These are phyloP conservation scores for Clitopilus passeckerianus DNA, from an alignment of 768 basidiomycete genomes.

Conservation along the genomic window DNA sequence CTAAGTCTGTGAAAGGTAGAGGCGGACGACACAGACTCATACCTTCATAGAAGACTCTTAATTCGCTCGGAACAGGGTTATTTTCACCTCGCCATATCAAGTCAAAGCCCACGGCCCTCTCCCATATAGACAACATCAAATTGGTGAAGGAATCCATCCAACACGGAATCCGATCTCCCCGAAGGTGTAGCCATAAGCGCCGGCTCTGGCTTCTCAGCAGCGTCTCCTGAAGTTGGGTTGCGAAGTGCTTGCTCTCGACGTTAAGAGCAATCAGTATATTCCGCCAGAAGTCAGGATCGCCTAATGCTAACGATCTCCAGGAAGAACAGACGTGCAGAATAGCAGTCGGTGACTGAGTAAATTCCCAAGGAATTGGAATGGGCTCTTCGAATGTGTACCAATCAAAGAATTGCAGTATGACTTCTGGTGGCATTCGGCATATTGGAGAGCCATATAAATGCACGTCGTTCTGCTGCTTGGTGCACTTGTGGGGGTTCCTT, in stretches of 20 bases:
- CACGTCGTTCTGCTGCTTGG: no score
- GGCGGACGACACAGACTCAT: background rate
- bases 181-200: background rate
- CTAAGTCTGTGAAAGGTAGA: no score
- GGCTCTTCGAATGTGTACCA: background rate
- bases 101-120: background rate
- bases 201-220: background rate
- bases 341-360: background rate
- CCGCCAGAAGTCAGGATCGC: background rate
- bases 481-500: no score
- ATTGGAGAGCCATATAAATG: background rate
- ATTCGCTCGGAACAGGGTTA: background rate
- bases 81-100: background rate
- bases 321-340: background rate
- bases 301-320: background rate
- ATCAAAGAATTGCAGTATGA: background rate
- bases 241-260: background rate
- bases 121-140: background rate
- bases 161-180: background rate
- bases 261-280: background rate
- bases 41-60: background rate
- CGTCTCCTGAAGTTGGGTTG: background rate
- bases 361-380: background rate
- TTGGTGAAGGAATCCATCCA: background rate
- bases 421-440: background rate